Conservation (phyloP, 805 yeast species). For the Kodamaea restingae region DNA sequence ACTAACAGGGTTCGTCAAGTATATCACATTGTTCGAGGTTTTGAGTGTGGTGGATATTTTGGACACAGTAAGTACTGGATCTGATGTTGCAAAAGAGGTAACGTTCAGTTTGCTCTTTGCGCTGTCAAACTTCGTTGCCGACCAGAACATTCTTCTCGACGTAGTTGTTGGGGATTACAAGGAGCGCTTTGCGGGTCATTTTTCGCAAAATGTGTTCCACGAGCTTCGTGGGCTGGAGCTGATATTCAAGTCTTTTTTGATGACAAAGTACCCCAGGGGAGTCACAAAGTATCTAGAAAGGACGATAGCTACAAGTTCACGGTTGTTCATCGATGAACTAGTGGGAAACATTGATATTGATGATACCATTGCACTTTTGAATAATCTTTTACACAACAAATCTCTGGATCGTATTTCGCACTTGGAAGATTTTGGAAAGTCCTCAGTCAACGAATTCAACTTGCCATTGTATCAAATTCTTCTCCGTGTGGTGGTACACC, state of each 20-base stretch:
- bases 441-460: constrained; percentile 30
- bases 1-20: neutral
- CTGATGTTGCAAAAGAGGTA: neutral
- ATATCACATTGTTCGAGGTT: neutral
- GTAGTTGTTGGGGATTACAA: constrained; percentile 14
- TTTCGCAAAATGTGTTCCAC: constrained; percentile 13
- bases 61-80: neutral
- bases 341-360: constrained; percentile 14
- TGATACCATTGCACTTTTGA: constrained; percentile 17
- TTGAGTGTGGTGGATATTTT: neutral
- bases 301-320: constrained; percentile 16
- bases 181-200: constrained; percentile 9
- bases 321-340: constrained; percentile 20
- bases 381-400: constrained; percentile 4
- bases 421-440: constrained; percentile 15
- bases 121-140: neutral
- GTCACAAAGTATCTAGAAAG: constrained; percentile 13
- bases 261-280: constrained; percentile 8
- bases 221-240: constrained; percentile 10
- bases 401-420: constrained; percentile 2
- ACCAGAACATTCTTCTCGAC: constrained; percentile 11
- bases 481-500: constrained; percentile 17
- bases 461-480: constrained; percentile 31
- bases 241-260: constrained; percentile 3
- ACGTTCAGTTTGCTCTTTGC: neutral